Base-by-base conservation (phyloP, 2,329 filamentous ascomycete species). In the Fusarium oligoseptatum region DNA sequence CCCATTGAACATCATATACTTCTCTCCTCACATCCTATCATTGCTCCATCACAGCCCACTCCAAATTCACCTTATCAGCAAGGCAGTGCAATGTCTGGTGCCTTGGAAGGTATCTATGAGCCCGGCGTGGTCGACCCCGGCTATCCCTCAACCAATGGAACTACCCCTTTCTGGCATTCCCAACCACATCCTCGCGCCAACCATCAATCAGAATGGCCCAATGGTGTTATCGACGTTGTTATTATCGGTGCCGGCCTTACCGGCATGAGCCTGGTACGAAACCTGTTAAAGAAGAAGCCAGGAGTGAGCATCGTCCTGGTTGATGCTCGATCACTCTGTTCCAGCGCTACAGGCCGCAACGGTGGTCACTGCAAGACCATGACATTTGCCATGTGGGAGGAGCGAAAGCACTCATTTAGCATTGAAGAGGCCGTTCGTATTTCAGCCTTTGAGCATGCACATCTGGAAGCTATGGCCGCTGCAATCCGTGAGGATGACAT, bases 341-440 rank as follows among this genome's bases (percentile, higher is more conserved):
- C 81, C 11, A 82, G 81, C 3, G 82, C 83, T 7, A 82, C 81
- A 8, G 83, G 80, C 2, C 76, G 83, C 22, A 85, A 85, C 71
- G 83, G 83, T 14, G 81, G 82, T 4, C 82, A 83, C 60, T 61
- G 60, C 27, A 73, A 73, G 24, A 68, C 71, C 9, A 73, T 73
- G 65, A 63, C 58, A 6, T 81, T 79, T 24, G 36, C 32, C 67
- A 72, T 64, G 55, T 70, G 48, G 77, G 41, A 61, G n/a, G 68
- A 73, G 34, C 61, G 71, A 7, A 71, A 71, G 6, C 34, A 74
- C 2, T 32, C 58, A 0, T 75, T 70, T 55, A 78, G 80, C 3
- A 76, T 80, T 34, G 73, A 80, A 39, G 78, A 79, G 50, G 78
- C 72, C 6, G 65, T 81, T 4, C 68, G 71, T 20, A 68, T 80